These are phyloP conservation scores for Lunularia cruciata DNA, from an alignment of 225 moss, liverwort and hornwort genomes.

Conservation along the genomic window DNA sequence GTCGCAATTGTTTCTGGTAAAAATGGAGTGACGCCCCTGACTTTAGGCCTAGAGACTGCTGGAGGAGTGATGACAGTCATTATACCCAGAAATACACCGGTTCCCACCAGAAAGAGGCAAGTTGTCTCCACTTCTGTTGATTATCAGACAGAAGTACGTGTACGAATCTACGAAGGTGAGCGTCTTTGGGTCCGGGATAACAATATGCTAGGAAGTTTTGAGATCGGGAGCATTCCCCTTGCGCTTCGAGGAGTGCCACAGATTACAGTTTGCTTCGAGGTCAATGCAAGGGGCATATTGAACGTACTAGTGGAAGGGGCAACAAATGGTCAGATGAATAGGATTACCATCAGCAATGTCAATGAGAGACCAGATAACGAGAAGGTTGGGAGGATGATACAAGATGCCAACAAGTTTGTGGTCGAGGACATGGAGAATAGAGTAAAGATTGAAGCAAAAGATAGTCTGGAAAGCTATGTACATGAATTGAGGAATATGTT, in stretches of 20 bases:
- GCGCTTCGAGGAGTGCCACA: conserved; percentile 59
- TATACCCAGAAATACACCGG: conserved; percentile 62
- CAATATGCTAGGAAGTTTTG: conserved; percentile 62
- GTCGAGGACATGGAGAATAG: conserved; percentile 10
- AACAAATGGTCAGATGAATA: conserved; percentile 45
- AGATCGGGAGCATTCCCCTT: conserved; percentile 60
- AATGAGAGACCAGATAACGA: conserved; percentile 12
- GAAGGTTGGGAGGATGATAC: conserved; percentile 15
- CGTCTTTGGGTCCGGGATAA: conserved; percentile 71
- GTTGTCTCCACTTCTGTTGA: conserved; percentile 65
- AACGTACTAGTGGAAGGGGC: conserved; percentile 61
- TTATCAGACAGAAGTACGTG: conserved; percentile 52
- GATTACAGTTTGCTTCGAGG: conserved; percentile 61
- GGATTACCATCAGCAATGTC: conserved; percentile 44
- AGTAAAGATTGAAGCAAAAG: conserved; percentile 1
- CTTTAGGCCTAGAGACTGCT: conserved; percentile 60
- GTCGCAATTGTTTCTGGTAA: not conserved
- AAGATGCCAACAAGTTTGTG: conserved; percentile 4
- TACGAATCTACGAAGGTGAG: conserved; percentile 70
- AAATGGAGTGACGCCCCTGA: conserved; percentile 54
- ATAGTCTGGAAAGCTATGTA: conserved; percentile 18
- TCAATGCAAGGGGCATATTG: conserved; percentile 60
- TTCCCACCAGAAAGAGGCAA: conserved; percentile 66
- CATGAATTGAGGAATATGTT: conserved; percentile 6
- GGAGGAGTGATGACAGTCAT: conserved; percentile 70